A percentile compares a stretch with the other conserved stretches of the same genome.
These are phyloP conservation scores for Suillus subalutaceus DNA, from an alignment of 768 basidiomycete species.

Conservation along the genomic window DNA sequence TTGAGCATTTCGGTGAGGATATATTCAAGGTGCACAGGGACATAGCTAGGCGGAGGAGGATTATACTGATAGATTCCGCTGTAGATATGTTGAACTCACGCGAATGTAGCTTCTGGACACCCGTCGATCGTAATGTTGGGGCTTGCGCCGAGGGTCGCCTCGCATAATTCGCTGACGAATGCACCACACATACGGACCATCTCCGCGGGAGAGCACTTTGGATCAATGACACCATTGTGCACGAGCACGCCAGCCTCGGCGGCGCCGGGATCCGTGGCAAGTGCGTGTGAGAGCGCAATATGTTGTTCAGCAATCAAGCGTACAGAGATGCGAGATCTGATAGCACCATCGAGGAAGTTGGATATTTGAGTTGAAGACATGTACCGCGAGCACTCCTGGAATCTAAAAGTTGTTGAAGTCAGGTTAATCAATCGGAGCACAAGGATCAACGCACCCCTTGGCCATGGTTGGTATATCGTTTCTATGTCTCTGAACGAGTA, in stretches of 20 bases:
- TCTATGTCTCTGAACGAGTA: conserved; percentile 74
- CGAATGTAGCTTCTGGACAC: conserved; percentile 67
- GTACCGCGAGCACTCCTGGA: conserved; percentile 85
- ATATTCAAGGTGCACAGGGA: conserved; percentile 90
- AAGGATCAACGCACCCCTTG: conserved; percentile 60
- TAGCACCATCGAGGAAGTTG: conserved; percentile 80
- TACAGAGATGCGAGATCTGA: conserved; percentile 85
- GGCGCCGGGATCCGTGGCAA: conserved; percentile 40
- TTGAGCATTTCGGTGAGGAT: conserved; percentile 90
- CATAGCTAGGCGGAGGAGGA: conserved; percentile 54
- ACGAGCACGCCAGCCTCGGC: conserved; percentile 29
- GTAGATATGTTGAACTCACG: conserved; percentile 51
- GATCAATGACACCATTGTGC: conserved; percentile 75
- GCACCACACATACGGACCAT: conserved; percentile 82
- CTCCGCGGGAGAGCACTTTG: conserved; percentile 65
- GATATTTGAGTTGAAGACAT: conserved; percentile 81
- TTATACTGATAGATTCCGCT: neutral
- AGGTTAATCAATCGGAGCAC: conserved; percentile 9
- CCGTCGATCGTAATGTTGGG: conserved; percentile 77
- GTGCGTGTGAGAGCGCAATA: conserved; percentile 75
- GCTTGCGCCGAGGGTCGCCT: conserved; percentile 76
- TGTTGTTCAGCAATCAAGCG: conserved; percentile 92
- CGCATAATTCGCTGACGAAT: conserved; percentile 84
- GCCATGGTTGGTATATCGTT: conserved; percentile 92
- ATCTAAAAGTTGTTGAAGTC: conserved; percentile 45